Evolutionary conservation across 2,329 filamentous ascomycete species (phyloP).

Genomic region (Thielaviopsis populi): DNA sequence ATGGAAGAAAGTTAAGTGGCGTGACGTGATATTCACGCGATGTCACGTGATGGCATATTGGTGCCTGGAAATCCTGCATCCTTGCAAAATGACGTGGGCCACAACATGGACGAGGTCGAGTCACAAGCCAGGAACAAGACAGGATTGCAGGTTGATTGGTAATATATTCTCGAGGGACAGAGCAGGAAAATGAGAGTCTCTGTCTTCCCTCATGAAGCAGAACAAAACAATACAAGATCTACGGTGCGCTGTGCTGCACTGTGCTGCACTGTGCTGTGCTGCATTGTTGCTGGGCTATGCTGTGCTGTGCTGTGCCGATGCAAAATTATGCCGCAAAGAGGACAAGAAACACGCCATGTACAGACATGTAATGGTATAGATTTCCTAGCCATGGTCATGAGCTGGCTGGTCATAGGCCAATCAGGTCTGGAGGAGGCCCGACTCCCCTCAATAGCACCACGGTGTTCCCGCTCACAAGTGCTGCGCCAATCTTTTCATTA

Average conservation of each 20-base stretch:
- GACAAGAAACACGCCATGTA: background rate
- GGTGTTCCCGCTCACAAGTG: constrained; percentile 69
- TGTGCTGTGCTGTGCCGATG: too few relatives aligned
- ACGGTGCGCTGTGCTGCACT: too few relatives aligned
- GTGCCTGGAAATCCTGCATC: background rate
- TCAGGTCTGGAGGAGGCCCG: constrained; percentile 60
- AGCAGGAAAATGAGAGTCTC: background rate
- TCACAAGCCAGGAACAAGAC: background rate
- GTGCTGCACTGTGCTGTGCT: too few relatives aligned
- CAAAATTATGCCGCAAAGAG: background rate
- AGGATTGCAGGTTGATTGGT: background rate
- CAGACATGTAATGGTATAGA: background rate
- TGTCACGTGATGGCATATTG: constrained; percentile 9
- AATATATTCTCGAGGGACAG: background rate
- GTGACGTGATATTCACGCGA: constrained; percentile 8
- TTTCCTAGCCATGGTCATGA: too few relatives aligned
- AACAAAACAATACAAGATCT: background rate
- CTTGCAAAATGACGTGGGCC: background rate
- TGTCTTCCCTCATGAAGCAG: background rate
- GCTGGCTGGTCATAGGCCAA: constrained; percentile 42
- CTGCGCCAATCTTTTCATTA: constrained; percentile 63
- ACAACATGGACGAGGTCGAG: background rate
- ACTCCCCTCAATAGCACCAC: constrained; percentile 78
- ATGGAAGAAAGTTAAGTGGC: background rate
- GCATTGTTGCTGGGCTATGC: too few relatives aligned